Base-by-base conservation (phyloP, 139 green algal genomes). In the Desmodesmus armatus region DNA sequence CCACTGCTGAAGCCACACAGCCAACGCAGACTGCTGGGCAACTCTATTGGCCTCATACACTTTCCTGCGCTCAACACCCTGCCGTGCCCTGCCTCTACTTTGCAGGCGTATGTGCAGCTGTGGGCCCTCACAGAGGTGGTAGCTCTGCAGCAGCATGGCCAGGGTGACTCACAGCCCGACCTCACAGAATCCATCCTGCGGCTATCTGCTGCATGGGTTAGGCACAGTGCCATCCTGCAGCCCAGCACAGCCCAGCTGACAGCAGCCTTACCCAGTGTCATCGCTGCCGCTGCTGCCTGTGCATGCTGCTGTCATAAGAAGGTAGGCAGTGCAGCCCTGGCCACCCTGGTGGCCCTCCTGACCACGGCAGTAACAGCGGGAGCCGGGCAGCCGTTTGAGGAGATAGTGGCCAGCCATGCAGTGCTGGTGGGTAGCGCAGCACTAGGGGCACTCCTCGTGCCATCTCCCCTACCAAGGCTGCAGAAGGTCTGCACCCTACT, bases 401-500 rank as follows among this genome's bases (percentile, higher is more conserved):
- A 49, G 17, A 44, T 80, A 23, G 62, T 89, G 29, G 15, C 53
- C 51, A 47, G 23, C 21, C 55, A 43, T 40, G 86, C 80, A 0
- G 49, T 55, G 4, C 4, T 63, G 17, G 37, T 87, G 3, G 40
- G 53, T 3, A 21, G 63, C 9, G 86, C 80, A 1, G 71, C 87
- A 5, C 21, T 89, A 70, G 80, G n/a, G 1, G 86, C 86, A 21
- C 67, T 89, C 33, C 25, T 79, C 33, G 53, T 80, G 4, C 60
- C 86, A 19, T 89, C 86, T 9, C 86, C 86, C 21, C 80, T 89
- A 53, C 80, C 86, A 9, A 79, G 86, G 29, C 51, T 89, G 41
- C 74, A 85, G 2, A 74, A 75, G 27, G 86, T 77, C 23, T 29
- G 43, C 0, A 33, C 66, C 1, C 62, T 66, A 0, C 67, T 89